Evolutionary conservation across 805 yeast species (phyloP), one percentile per base, ranked within the genome.

Genomic region (Lipomyces starkeyi): DNA sequence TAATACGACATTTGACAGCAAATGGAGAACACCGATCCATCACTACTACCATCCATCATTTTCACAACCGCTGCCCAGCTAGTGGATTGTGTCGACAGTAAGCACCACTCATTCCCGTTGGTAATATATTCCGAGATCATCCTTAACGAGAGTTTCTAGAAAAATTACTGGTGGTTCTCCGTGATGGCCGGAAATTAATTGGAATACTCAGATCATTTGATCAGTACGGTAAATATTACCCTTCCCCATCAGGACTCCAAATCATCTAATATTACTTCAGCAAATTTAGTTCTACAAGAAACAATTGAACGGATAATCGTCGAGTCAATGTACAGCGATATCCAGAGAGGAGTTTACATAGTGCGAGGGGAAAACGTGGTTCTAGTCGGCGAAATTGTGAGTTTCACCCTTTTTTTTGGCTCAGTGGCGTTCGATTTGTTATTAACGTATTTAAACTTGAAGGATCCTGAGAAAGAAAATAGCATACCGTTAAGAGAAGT

Each of bases 351-450:
- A 9, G 91, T 91, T 61, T 89, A 88, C 76, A 85, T 95, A 81
- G 89, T 95, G 54, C 89, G 99, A 80, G 99, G 99, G 70, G 99
- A 95, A 78, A 94, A 94, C 75, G 95, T 95, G 8, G 95, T 93
- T 9, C 86, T 93, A 87, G 78, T 95, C 77, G 99, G 98, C 25
- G 98, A 94, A 78, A 85, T 94, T 70, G 97, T 71, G 61, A 29
- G 73, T 49, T 37, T 37, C 29, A 14, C 13, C 17, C 20, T 61
- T 34, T 22, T 43, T 6, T 14, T 40, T 61, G 6, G 25, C 13
- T n/a, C 7, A 58, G 25, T 7, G 34, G 22, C 5, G 17, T 22
- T 55, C n/a, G 20, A 35, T 6, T 22, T 22, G 27, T 22, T 8
- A 52, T 17, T 25, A 14, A 14, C 47, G 40, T 43, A 49, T 20